Percentiles rank a stretch among this genome's conserved stretches.
phyloP scores from a whole-genome alignment of 208 protist genomes.

The Phytomonas francai region DNA sequence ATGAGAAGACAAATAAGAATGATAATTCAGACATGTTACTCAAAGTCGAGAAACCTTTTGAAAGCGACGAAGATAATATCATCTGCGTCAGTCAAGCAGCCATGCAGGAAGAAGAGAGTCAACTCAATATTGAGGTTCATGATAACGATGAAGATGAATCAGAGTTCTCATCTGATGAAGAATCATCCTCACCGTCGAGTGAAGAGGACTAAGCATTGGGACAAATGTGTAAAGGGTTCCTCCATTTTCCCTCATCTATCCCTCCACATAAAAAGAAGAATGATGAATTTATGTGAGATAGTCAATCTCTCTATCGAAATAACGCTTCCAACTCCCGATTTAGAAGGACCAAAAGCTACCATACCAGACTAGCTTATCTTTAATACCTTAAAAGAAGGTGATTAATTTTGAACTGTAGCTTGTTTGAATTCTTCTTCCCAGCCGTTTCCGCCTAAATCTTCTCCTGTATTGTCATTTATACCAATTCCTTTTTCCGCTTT shows the following conservation, averaged over 20 bases:
- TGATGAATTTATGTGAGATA: not conserved
- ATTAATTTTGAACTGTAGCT: not conserved
- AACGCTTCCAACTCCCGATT: not conserved
- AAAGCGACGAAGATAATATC: conserved; percentile 60
- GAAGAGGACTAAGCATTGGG: conserved; percentile 7
- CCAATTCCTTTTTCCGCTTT: too few relatives aligned
- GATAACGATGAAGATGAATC: conserved; percentile 40
- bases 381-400: not conserved
- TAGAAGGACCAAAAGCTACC: not conserved
- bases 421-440: not conserved
- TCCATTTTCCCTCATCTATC: not conserved
- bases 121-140: conserved; percentile 71
- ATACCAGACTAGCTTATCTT: not conserved
- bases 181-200: not conserved
- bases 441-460: conserved; percentile 1
- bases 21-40: conserved; percentile 13
- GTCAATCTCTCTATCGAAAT: not conserved
- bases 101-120: conserved; percentile 36
- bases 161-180: conserved; percentile 7
- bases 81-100: conserved; percentile 70
- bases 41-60: conserved; percentile 56
- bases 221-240: not conserved
- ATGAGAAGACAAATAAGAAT: not conserved
- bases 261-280: not conserved
- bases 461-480: not conserved